Evolutionary conservation across 805 yeast genomes (phyloP).

Genomic region (Cyberlindnera saturnus): DNA sequence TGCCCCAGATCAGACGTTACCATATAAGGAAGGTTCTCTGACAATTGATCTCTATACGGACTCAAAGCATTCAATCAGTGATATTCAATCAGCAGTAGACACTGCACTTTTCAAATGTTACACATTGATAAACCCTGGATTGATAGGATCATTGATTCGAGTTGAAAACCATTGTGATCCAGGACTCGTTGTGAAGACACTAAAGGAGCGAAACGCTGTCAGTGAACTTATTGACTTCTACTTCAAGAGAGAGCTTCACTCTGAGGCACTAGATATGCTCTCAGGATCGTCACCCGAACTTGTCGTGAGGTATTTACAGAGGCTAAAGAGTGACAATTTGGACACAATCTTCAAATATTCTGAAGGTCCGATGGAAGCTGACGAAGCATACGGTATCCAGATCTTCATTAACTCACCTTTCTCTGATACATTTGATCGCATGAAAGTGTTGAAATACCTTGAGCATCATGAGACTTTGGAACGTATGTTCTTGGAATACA

Average conservation of each 20-base stretch:
- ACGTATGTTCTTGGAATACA: slow-evolving; percentile 46
- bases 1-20: slow-evolving; percentile 7
- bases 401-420: slow-evolving; percentile 63
- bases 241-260: slow-evolving; percentile 54
- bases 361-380: slow-evolving; percentile 39
- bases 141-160: slow-evolving; percentile 79
- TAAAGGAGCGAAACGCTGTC: slow-evolving; percentile 42
- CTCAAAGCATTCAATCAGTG: slow-evolving; percentile 24
- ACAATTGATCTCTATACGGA: slow-evolving; percentile 16
- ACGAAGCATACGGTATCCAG: slow-evolving; percentile 31
- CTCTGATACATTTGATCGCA: slow-evolving; percentile 50
- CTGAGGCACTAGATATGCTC: slow-evolving; percentile 60
- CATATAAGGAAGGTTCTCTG: slow-evolving; percentile 9
- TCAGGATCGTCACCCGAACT: slow-evolving; percentile 25
- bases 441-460: slow-evolving; percentile 50
- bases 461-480: slow-evolving; percentile 27
- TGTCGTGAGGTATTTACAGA: slow-evolving; percentile 49
- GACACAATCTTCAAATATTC: slow-evolving; percentile 54
- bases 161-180: slow-evolving; percentile 71
- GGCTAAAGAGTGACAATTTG: slow-evolving; percentile 41
- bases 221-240: slow-evolving; percentile 77
- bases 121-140: slow-evolving; percentile 55
- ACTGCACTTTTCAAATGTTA: slow-evolving; percentile 76
- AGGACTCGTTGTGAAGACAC: slow-evolving; percentile 48
- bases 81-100: slow-evolving; percentile 50